phyloP scores from a whole-genome alignment of 768 basidiomycete species.

The Termitomyces bulborhizus region DNA sequence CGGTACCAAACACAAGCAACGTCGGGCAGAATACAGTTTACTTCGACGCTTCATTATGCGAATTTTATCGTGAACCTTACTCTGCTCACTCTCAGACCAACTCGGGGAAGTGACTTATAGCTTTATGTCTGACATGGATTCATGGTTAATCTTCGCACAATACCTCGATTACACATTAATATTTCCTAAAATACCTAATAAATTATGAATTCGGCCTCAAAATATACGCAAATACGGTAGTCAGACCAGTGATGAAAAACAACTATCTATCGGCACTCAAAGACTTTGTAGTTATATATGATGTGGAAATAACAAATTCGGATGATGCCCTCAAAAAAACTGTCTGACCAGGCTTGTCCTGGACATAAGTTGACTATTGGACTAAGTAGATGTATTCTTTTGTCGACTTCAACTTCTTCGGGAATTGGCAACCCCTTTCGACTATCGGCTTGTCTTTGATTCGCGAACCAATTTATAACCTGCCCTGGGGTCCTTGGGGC shows the following conservation, averaged over 20 bases:
- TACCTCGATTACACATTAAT: too few species aligned
- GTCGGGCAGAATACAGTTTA: too few species aligned
- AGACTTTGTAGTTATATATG: not conserved
- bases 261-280: not conserved
- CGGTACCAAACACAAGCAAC: too few species aligned
- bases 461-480: constrained; percentile 65
- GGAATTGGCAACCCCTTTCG: not conserved
- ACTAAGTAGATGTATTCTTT: constrained; percentile 40
- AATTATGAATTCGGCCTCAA: not conserved
- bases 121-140: too few species aligned
- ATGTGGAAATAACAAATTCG: constrained; percentile 44
- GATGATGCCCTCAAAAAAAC: constrained; percentile 55
- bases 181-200: not conserved
- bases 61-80: too few species aligned
- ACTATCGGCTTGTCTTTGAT: constrained; percentile 38
- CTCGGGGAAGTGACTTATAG: too few species aligned
- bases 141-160: too few species aligned
- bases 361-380: constrained; percentile 42
- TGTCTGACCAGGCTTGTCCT: constrained; percentile 46
- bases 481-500: constrained; percentile 46
- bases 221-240: not conserved
- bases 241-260: too few species aligned
- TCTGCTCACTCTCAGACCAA: too few species aligned
- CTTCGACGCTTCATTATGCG: too few species aligned
- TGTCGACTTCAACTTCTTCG: not conserved